Conservation (phyloP, 768 basidiomycete genomes). For the Agaricus blazei region DNA sequence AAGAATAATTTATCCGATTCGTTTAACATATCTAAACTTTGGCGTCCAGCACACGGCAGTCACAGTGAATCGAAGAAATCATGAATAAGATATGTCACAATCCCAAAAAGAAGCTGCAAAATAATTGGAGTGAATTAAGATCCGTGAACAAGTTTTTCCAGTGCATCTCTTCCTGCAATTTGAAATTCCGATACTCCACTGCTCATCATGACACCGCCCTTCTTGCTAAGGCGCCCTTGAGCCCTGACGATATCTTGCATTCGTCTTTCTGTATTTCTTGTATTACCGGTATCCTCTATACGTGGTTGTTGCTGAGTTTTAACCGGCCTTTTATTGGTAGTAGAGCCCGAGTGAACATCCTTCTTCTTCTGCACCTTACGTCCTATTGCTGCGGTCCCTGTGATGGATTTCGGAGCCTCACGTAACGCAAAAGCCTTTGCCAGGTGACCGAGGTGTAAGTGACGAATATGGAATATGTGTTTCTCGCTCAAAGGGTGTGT, state of each 20-base stretch:
- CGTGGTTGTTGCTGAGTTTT: constrained; percentile 15
- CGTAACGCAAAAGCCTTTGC: constrained; percentile 90
- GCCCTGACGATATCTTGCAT: constrained; percentile 85
- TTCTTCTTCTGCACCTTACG: constrained; percentile 13
- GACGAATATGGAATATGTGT: constrained; percentile 92
- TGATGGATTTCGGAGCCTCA: constrained; percentile 66
- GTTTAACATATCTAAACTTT: background rate
- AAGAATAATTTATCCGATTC: constrained; percentile 7
- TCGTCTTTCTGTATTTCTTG: constrained; percentile 63
- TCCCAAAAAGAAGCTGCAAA: background rate
- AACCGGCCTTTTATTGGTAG: constrained; percentile 16
- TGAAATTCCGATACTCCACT: constrained; percentile 75
- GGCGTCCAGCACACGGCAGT: background rate
- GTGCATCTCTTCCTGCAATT: constrained; percentile 55
- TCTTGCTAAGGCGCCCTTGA: constrained; percentile 78
- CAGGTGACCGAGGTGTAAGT: constrained; percentile 91
- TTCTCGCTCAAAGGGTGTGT: constrained; percentile 96
- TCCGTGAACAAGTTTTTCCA: constrained; percentile 54
- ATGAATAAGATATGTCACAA: background rate
- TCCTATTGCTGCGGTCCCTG: constrained; percentile 17
- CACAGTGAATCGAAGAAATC: background rate
- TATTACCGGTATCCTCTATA: constrained; percentile 36
- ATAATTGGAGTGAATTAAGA: background rate
- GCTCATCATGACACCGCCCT: constrained; percentile 69
- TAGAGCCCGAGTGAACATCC: constrained; percentile 3